These are phyloP conservation scores for Malassezia vespertilionis DNA, from an alignment of 1,284 basidiomycete species.

Conservation along the genomic window DNA sequence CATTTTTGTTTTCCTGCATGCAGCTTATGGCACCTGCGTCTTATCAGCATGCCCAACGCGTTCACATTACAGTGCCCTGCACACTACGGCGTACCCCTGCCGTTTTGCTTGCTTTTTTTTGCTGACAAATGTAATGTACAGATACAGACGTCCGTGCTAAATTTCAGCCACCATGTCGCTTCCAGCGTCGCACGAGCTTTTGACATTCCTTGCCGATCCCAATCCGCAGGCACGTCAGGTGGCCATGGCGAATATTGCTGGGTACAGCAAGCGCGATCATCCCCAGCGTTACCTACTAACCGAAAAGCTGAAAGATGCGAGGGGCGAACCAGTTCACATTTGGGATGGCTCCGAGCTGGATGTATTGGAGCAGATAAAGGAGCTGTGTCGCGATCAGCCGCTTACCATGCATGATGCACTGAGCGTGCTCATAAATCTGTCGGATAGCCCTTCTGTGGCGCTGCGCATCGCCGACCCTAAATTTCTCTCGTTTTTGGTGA, in stretches of 20 bases:
- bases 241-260: slow-evolving; percentile 68
- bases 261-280: slow-evolving; percentile 32
- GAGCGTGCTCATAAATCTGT: slow-evolving; percentile 82
- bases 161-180: slow-evolving; percentile 7
- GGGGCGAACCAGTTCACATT: slow-evolving; percentile 26
- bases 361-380: slow-evolving; percentile 58
- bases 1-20: no score
- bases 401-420: slow-evolving; percentile 87
- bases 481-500: slow-evolving; percentile 73
- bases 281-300: slow-evolving; percentile 32
- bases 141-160: no score
- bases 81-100: no score
- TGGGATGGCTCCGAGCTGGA: slow-evolving; percentile 38
- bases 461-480: slow-evolving; percentile 60
- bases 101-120: no score
- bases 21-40: no score
- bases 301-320: slow-evolving; percentile 27
- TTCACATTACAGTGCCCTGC: no score
- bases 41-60: no score
- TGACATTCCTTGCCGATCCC: slow-evolving; percentile 71
- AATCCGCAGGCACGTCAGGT: slow-evolving; percentile 79
- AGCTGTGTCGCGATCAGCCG: slow-evolving; percentile 69
- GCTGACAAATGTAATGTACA: no score
- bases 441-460: slow-evolving; percentile 65
- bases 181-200: slow-evolving; percentile 54